Percentiles rank a stretch among this genome's conserved stretches.
Conservation (phyloP, 2,329 filamentous ascomycete genomes). For the Neonectria magnoliae region DNA sequence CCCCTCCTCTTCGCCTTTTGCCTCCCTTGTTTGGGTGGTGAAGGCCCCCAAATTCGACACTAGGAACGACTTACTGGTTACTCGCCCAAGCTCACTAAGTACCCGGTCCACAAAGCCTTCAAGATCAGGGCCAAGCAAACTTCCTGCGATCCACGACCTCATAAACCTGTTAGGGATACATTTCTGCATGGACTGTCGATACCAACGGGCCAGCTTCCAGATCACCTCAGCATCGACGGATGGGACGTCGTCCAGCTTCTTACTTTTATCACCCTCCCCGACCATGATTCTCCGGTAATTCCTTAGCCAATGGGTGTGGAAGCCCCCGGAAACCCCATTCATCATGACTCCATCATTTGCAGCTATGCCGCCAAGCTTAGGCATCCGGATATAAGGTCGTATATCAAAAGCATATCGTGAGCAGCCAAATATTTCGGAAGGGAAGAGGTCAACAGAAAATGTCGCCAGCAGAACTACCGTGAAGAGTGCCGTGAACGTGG, state of each 20-base stretch:
- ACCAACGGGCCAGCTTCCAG: constrained; percentile 19
- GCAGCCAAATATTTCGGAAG: constrained; percentile 28
- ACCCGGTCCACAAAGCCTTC: constrained; percentile 16
- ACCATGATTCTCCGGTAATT: constrained; percentile 17
- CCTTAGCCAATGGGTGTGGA: constrained; percentile 21
- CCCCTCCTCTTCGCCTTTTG: background rate
- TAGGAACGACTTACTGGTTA: constrained; percentile 13
- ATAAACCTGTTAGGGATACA: constrained; percentile 14
- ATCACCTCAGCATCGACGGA: constrained; percentile 11
- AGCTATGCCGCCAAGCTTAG: constrained; percentile 2
- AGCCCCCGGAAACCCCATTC: constrained; percentile 17
- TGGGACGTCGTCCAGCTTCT: background rate
- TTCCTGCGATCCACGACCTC: constrained; percentile 18
- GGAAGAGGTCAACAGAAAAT: constrained; percentile 35
- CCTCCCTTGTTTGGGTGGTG: background rate
- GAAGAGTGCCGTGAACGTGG: constrained; percentile 37
- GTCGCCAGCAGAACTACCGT: constrained; percentile 30
- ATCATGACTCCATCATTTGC: constrained; percentile 19
- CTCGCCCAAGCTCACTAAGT: constrained; percentile 12
- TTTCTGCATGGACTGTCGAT: constrained; percentile 9
- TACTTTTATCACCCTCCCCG: background rate
- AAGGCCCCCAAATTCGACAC: constrained; percentile 25
- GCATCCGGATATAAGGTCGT: constrained; percentile 9
- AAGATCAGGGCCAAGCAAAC: constrained; percentile 15
- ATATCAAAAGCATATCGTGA: constrained; percentile 23